A percentile compares a stretch with the other conserved stretches of the same genome.
These are phyloP conservation scores for Kwoniella dejecticola DNA, from an alignment of 768 basidiomycete species.

Conservation along the genomic window DNA sequence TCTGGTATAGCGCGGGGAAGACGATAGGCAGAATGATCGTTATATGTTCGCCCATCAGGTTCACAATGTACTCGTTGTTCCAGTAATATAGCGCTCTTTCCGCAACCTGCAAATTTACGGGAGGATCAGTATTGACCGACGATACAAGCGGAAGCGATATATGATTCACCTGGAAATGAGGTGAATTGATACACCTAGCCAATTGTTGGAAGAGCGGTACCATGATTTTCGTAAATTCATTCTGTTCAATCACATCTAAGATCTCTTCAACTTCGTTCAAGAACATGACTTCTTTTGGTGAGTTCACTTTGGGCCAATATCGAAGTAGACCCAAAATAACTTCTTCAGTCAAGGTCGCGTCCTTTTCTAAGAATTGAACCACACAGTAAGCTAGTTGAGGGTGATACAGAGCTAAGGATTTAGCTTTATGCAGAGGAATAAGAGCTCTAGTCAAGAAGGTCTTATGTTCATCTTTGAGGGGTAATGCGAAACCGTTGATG, in stretches of 20 bases:
- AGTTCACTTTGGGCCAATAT: constrained; percentile 99
- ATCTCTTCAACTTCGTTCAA: constrained; percentile 99
- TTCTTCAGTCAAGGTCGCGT: constrained; percentile 85
- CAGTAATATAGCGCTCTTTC: constrained; percentile 95
- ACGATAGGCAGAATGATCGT: constrained; percentile 86
- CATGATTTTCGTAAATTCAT: constrained; percentile 95
- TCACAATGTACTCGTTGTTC: constrained; percentile 99
- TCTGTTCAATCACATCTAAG: constrained; percentile 93
- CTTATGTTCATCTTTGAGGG: constrained; percentile 99
- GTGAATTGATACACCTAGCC: constrained; percentile 94
- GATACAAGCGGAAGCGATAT: no score
- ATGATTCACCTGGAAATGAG: constrained; percentile 93
- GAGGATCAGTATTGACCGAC: neutral
- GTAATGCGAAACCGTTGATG: constrained; percentile 98
- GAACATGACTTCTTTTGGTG: constrained; percentile 99
- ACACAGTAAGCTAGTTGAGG: constrained; percentile 99
- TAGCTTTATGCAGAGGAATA: constrained; percentile 95
- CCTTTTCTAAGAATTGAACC: constrained; percentile 98
- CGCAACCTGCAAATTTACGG: constrained; percentile 63
- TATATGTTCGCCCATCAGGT: constrained; percentile 97
- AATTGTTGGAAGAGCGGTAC: constrained; percentile 89
- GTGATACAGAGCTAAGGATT: constrained; percentile 94
- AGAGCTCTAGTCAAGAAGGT: constrained; percentile 91
- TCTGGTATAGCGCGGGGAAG: constrained; percentile 92
- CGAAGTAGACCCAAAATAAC: constrained; percentile 94